Percentiles rank a stretch among this genome's conserved stretches.
Evolutionary conservation across 495 filamentous ascomycete genomes (phyloP).

Genomic region (Hypoxylon lienhwacheense): DNA sequence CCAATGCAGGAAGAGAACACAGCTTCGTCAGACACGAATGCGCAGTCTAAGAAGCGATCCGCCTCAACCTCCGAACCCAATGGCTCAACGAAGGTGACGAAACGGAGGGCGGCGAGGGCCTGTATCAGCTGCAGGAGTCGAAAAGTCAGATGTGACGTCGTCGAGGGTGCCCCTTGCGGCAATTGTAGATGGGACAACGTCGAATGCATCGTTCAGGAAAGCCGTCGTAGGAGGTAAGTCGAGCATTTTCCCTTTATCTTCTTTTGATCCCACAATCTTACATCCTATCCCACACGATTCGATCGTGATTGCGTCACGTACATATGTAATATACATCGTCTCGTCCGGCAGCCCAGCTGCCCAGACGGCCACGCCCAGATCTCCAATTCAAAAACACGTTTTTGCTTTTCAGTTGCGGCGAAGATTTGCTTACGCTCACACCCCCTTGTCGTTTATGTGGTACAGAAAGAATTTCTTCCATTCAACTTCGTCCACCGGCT

Average conservation of each 20-base stretch:
- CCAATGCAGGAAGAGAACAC: conserved; percentile 25
- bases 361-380: conserved; percentile 3
- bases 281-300: conserved; percentile 12
- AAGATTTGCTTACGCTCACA: conserved; percentile 32
- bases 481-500: conserved; percentile 29
- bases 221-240: conserved; percentile 84
- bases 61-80: conserved; percentile 33
- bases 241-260: not conserved
- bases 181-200: conserved; percentile 90
- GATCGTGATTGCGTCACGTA: conserved; percentile 22
- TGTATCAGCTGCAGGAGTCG: conserved; percentile 84
- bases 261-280: not conserved
- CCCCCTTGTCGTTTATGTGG: conserved; percentile 31
- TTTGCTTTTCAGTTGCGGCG: conserved; percentile 19
- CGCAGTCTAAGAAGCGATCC: conserved; percentile 42
- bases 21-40: conserved; percentile 26
- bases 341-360: not conserved
- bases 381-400: conserved; percentile 18
- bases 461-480: conserved; percentile 47
- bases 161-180: conserved; percentile 82
- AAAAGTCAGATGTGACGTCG: conserved; percentile 94
- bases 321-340: too few relatives aligned
- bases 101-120: conserved; percentile 82
- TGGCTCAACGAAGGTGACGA: conserved; percentile 49
- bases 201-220: conserved; percentile 85